phyloP scores from a whole-genome alignment of 805 yeast species.

The Pichia kluyveri region DNA sequence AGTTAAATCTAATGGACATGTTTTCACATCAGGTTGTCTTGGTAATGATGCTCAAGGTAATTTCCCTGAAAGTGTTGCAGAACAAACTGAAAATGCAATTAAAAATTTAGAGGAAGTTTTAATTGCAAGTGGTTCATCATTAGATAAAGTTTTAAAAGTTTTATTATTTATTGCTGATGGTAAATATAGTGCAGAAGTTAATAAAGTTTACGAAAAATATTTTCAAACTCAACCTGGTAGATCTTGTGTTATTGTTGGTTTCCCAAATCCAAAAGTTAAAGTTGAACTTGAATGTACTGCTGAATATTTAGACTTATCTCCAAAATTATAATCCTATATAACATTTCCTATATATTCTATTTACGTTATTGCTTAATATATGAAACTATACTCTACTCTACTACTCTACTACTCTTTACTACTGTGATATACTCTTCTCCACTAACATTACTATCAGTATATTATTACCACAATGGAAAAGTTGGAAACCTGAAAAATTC shows the following conservation, averaged over 20 bases:
- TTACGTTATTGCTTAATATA: background rate
- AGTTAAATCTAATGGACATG: conserved; percentile 30
- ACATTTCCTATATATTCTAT: background rate
- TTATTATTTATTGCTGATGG: conserved; percentile 39
- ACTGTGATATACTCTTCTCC: too few species aligned
- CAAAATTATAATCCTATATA: conserved; percentile 2
- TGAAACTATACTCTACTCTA: too few species aligned
- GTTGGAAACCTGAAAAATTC: too few species aligned
- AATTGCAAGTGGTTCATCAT: conserved; percentile 34
- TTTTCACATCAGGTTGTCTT: conserved; percentile 41
- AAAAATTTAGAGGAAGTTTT: conserved; percentile 34
- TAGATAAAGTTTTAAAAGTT: conserved; percentile 40
- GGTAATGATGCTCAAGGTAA: conserved; percentile 29
- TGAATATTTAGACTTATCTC: background rate
- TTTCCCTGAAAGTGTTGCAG: conserved; percentile 33
- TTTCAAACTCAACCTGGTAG: conserved; percentile 46
- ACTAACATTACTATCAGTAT: too few species aligned
- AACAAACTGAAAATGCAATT: conserved; percentile 39
- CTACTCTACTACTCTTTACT: too few species aligned
- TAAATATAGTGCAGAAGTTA: conserved; percentile 33
- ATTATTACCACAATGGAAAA: background rate
- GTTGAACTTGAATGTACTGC: conserved; percentile 35
- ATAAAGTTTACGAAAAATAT: conserved; percentile 36
- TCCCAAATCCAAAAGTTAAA: conserved; percentile 39
- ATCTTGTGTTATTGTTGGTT: conserved; percentile 41